These are phyloP conservation scores for Globisporangium irregulare DNA, from an alignment of 352 stramenopile genomes.

Conservation along the genomic window DNA sequence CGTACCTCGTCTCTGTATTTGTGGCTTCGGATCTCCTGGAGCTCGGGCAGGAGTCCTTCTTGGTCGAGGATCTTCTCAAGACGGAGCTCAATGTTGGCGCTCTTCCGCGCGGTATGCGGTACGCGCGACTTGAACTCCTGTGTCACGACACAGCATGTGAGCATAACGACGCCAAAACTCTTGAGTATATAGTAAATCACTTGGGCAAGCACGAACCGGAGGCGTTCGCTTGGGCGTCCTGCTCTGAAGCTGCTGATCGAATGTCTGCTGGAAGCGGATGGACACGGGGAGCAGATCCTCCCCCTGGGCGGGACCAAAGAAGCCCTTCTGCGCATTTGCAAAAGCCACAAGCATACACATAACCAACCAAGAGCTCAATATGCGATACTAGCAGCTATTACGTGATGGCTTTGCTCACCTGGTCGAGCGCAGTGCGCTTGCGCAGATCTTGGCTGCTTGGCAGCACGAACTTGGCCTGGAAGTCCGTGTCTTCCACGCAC, in stretches of 20 bases:
- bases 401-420: slow-evolving; percentile 24
- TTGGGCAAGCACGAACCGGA: background rate
- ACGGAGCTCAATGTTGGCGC: slow-evolving; percentile 49
- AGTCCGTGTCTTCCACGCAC: slow-evolving; percentile 32
- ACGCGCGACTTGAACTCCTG: slow-evolving; percentile 41
- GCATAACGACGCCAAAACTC: background rate
- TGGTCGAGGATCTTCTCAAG: slow-evolving; percentile 63
- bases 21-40: slow-evolving; percentile 54
- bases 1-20: slow-evolving; percentile 45
- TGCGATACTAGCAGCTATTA: background rate
- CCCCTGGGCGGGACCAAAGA: slow-evolving; percentile 36
- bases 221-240: slow-evolving; percentile 4
- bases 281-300: slow-evolving; percentile 36
- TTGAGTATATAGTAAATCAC: too few relatives aligned
- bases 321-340: slow-evolving; percentile 31
- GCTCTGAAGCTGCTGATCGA: slow-evolving; percentile 16
- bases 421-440: slow-evolving; percentile 44
- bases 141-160: background rate
- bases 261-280: slow-evolving; percentile 23
- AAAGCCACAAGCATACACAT: background rate
- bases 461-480: slow-evolving; percentile 64
- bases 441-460: slow-evolving; percentile 65
- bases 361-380: background rate
- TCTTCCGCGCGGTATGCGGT: slow-evolving; percentile 65
- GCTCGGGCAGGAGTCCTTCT: slow-evolving; percentile 46